Conservation (phyloP, 495 filamentous ascomycete genomes). For the Elasticomyces elasticus region DNA sequence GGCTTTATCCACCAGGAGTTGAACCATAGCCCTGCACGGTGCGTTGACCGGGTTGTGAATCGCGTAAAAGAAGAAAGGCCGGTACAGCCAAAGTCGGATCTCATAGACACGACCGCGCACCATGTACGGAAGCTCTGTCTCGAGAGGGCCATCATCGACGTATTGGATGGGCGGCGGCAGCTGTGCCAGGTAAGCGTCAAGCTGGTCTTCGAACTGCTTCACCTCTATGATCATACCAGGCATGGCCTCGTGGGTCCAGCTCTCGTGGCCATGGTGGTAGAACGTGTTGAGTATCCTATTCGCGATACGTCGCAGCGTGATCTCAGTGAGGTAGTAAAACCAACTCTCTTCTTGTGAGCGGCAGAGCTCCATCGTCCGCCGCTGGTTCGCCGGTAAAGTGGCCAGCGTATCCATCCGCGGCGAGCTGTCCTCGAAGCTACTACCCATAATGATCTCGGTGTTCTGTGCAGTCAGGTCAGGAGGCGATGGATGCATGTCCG, state of each 20-base stretch:
- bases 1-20: neutral
- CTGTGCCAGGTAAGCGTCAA: slow-evolving; percentile 1
- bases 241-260: slow-evolving; percentile 12
- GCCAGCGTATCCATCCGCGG: too few relatives aligned
- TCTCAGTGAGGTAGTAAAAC: slow-evolving; percentile 20
- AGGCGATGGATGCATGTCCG: slow-evolving; percentile 26
- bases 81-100: slow-evolving; percentile 14
- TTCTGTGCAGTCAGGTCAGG: too few relatives aligned
- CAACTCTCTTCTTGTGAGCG: slow-evolving; percentile 15
- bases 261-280: slow-evolving; percentile 9
- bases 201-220: slow-evolving; percentile 12
- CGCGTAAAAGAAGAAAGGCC: slow-evolving; percentile 15
- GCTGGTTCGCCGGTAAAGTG: neutral
- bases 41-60: neutral
- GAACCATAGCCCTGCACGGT: neutral
- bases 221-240: slow-evolving; percentile 14
- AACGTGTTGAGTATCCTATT: slow-evolving; percentile 20
- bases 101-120: neutral
- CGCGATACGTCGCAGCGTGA: slow-evolving; percentile 15
- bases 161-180: too few relatives aligned
- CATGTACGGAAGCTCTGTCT: too few relatives aligned
- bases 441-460: too few relatives aligned
- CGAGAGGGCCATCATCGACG: too few relatives aligned
- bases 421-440: too few relatives aligned
- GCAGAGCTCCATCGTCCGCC: neutral